These are phyloP conservation scores for Diddensiella transvaalensis DNA, from an alignment of 805 yeast species.

Conservation along the genomic window DNA sequence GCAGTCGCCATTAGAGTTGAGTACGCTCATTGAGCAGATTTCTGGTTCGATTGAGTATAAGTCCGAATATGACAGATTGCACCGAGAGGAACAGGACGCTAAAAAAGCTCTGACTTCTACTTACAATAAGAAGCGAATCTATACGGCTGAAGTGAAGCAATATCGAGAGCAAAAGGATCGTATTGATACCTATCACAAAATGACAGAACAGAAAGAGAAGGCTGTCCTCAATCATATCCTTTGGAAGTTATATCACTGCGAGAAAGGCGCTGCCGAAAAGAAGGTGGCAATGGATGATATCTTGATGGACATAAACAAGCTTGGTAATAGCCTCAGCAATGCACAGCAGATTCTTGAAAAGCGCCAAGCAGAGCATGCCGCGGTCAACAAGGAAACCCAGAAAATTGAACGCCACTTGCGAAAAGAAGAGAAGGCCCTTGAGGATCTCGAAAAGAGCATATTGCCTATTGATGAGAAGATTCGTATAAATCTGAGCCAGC, in stretches of 20 bases:
- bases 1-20: constrained; percentile 72
- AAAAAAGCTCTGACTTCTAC: constrained; percentile 51
- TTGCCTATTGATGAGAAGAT: constrained; percentile 63
- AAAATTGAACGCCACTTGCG: constrained; percentile 36
- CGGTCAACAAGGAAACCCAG: constrained; percentile 20
- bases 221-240: constrained; percentile 48
- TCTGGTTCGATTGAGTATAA: constrained; percentile 74
- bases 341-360: constrained; percentile 15
- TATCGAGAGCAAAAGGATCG: constrained; percentile 73
- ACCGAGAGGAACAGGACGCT: constrained; percentile 56
- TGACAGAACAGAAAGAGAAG: constrained; percentile 40
- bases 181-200: constrained; percentile 60
- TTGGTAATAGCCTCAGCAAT: constrained; percentile 21
- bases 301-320: constrained; percentile 17
- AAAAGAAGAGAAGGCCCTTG: constrained; percentile 41
- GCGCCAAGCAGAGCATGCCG: constrained; percentile 15
- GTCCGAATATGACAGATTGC: constrained; percentile 59
- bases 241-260: constrained; percentile 61
- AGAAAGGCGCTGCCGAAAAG: constrained; percentile 36
- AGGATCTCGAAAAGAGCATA: constrained; percentile 44
- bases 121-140: constrained; percentile 63
- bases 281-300: constrained; percentile 26
- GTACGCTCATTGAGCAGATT: constrained; percentile 71
- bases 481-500: constrained; percentile 44
- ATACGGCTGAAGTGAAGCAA: constrained; percentile 70